Evolutionary conservation across 306 rosid genomes (phyloP), one percentile per base, ranked within the genome.

Genomic region (Sphenostylis stenocarpa): DNA sequence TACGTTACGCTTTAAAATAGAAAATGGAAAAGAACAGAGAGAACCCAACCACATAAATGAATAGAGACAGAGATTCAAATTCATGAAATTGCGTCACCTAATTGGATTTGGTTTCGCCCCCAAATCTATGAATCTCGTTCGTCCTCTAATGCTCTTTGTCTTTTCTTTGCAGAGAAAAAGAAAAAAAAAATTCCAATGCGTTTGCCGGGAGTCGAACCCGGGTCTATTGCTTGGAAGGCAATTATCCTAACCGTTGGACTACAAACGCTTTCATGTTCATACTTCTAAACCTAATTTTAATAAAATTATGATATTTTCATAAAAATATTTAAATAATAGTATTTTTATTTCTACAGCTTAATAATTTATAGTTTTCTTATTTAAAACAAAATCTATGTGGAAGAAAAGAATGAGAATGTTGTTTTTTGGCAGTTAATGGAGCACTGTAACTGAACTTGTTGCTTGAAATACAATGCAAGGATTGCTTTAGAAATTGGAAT

Each of bases 131-230:
- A 39, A 39, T 39, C 45, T 41, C 5, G 5, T 41, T 41, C 15
- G 16, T 41, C 47, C 1, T 0, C 7, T 12, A 13, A 13, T 11
- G n/a, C 16, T 7, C 19, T 3, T 6, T 16, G 43, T 60, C 41
- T 31, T 29, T 60, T 60, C 41, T 58, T 4, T 29, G 28, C 11
- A 55, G 16, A 11, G 0, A 23, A 0, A 1, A 21, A 21, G 28
- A 28, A 14, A 4, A 0, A 0, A 7, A 56, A 56, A 5, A 57
- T 21, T 1, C 4, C 0, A 3, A 0, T 0, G 85, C 85, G 81
- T 82, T 43, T 82, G 85, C 85, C 85, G 85, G 85, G 85, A 82
- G 85, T 82, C 85, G 85, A 82, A 82, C 85, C 81, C 85, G 85
- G 85, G 75, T 82, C 85, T 82, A 82, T 82, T 82, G 85, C 85